Evolutionary conservation across 805 yeast genomes (phyloP), one percentile per base, ranked within the genome.

Genomic region (Metschnikowia henanensis): DNA sequence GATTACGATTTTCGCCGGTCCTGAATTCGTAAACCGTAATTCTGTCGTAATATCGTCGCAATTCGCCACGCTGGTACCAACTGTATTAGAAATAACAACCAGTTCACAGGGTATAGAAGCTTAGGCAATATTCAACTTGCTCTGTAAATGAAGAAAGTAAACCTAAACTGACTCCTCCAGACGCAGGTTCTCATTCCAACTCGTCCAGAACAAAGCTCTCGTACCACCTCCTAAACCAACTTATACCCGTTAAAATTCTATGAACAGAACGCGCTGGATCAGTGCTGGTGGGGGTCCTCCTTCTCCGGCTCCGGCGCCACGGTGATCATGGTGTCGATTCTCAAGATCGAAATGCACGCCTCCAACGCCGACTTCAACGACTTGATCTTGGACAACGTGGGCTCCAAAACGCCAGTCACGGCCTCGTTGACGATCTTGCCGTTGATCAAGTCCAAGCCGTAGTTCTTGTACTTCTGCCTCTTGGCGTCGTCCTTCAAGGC

Each of bases 271-370:
- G 12, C 16, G 17, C 17, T 35, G 30, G 30, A 31, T 51, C 64
- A 81, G 68, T 90, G 96, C 43, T 71, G 96, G 63, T 92, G 97
- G 19, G 92, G 91, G 57, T 88, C 96, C 70, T 91, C 96, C 70
- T 80, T 82, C 51, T 85, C 88, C 38, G 87, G 90, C 62, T 94
- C 99, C 10, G 99, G 99, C 58, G 92, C 95, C 50, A 94, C 96
- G 37, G 89, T 87, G 60, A 94, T 92, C 95, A 92, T 91, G 39
- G 99, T 94, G 66, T 94, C 99, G 60, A 94, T 94, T 76, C 99
- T 84, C 58, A 95, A 76, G 52, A 94, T 94, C 28, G 98, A 96
- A 66, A 95, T 83, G 70, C 99, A 94, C 3, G 99, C 99, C 73
- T 94, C 99, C 55, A 94, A 79, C 5, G 99, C 98, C 47, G 95